These are phyloP conservation scores for Peniophora sp. DNA, from an alignment of 1,284 basidiomycete species.

Conservation along the genomic window DNA sequence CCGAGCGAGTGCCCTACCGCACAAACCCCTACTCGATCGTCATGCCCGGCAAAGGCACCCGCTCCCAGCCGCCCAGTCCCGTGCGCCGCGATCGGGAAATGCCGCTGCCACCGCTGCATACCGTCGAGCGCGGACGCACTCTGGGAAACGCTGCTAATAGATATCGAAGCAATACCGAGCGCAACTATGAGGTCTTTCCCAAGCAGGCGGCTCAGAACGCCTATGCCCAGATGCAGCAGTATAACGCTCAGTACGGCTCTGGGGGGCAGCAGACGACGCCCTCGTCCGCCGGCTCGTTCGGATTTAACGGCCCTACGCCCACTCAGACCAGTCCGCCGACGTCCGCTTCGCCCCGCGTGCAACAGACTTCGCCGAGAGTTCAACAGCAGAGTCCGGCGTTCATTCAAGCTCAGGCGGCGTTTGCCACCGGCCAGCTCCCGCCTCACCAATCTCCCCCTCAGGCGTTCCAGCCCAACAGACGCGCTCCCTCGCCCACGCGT, in stretches of 20 bases:
- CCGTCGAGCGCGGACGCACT: neutral
- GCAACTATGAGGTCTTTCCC: neutral
- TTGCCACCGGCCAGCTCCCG: no score
- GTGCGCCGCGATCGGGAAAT: neutral
- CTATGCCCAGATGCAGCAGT: no score
- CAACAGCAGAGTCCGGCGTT: no score
- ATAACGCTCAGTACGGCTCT: no score
- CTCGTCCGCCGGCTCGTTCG: neutral
- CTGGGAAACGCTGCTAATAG: neutral
- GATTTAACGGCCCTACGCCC: neutral
- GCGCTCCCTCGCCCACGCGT: no score
- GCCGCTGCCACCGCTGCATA: neutral
- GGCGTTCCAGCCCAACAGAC: no score
- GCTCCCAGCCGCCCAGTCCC: neutral
- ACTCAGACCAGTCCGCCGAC: neutral
- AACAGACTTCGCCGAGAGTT: no score
- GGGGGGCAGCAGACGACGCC: neutral
- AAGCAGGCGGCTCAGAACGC: neutral
- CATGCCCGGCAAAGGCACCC: conserved; percentile 3
- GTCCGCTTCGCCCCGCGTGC: no score
- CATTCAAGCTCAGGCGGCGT: no score
- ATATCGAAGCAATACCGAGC: no score
- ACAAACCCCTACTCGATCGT: conserved; percentile 6
- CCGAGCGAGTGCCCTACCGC: conserved; percentile 1
- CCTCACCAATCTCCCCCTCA: no score